Evolutionary conservation across 2,329 filamentous ascomycete genomes (phyloP).

Genomic region (Fusarium chaquense): DNA sequence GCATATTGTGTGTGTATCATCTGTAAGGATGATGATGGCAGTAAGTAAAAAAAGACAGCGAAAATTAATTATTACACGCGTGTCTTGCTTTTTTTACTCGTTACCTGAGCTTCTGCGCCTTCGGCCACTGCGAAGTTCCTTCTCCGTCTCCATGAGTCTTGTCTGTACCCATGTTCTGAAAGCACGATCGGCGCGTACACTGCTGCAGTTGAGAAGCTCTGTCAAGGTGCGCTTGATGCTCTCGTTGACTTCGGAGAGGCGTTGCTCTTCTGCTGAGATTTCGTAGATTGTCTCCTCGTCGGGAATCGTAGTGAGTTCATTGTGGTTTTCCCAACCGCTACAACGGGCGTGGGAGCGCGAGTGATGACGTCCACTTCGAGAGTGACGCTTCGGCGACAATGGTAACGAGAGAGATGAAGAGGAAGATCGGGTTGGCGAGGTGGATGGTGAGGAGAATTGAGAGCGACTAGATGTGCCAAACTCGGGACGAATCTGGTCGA

Average conservation of each 20-base stretch:
- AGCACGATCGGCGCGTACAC: constrained; percentile 62
- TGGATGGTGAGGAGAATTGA: constrained; percentile 64
- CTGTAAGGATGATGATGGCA: constrained; percentile 8
- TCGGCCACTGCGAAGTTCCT: constrained; percentile 66
- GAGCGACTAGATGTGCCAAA: constrained; percentile 52
- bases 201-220: constrained; percentile 70
- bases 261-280: constrained; percentile 65
- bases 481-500: constrained; percentile 63
- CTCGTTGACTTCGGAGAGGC: constrained; percentile 68
- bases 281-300: constrained; percentile 63
- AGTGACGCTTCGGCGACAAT: constrained; percentile 61
- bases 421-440: constrained; percentile 67
- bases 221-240: constrained; percentile 71
- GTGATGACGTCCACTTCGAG: constrained; percentile 50
- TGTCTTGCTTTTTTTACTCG: constrained; percentile 33
- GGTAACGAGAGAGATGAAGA: constrained; percentile 61
- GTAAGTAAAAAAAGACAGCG: background rate
- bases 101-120: constrained; percentile 59
- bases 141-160: constrained; percentile 70
- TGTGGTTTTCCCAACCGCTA: constrained; percentile 52
- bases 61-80: background rate
- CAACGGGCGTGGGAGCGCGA: constrained; percentile 48
- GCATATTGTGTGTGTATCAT: constrained; percentile 4
- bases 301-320: constrained; percentile 56
- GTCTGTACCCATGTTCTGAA: constrained; percentile 71